Conservation (phyloP, 2,329 filamentous ascomycete species). For the Lithohypha guttulata region DNA sequence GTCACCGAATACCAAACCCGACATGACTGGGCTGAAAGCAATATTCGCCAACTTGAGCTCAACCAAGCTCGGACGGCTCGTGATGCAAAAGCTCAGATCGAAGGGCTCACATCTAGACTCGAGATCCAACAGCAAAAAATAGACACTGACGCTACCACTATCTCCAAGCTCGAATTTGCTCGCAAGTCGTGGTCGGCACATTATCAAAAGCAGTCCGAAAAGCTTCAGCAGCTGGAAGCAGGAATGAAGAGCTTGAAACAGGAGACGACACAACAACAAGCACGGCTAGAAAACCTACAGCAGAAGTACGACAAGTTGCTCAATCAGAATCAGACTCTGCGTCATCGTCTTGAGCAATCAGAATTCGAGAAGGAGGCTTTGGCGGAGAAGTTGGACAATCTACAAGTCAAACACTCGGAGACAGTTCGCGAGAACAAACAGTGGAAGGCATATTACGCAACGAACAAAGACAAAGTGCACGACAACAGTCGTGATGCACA, state of each 20-base stretch:
- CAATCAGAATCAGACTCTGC: slow-evolving; percentile 6
- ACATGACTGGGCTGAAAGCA: slow-evolving; percentile 7
- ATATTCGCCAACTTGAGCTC: slow-evolving; percentile 5
- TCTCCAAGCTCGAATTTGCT: slow-evolving; percentile 2
- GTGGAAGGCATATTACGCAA: slow-evolving; percentile 1
- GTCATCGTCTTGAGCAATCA: slow-evolving; percentile 1
- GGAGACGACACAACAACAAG: slow-evolving; percentile 3
- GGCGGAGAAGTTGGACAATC: not conserved
- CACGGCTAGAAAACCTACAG: slow-evolving; percentile 3
- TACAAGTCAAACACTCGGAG: not conserved
- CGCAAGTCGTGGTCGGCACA: slow-evolving; percentile 4
- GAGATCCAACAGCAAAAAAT: slow-evolving; percentile 8
- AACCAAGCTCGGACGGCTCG: slow-evolving; percentile 1
- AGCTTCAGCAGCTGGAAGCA: slow-evolving; percentile 2
- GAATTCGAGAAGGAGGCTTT: slow-evolving; percentile 1
- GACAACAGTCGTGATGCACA: slow-evolving; percentile 6
- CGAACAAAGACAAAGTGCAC: not conserved
- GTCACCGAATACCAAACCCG: slow-evolving; percentile 1
- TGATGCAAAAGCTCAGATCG: slow-evolving; percentile 2
- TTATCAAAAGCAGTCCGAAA: slow-evolving; percentile 7
- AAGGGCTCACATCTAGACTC: slow-evolving; percentile 5
- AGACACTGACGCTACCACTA: slow-evolving; percentile 3
- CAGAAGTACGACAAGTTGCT: slow-evolving; percentile 6
- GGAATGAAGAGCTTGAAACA: slow-evolving; percentile 1
- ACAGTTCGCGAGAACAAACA: slow-evolving; percentile 6